phyloP scores from a whole-genome alignment of 1,284 basidiomycete species.

The Ustilago nuda region DNA sequence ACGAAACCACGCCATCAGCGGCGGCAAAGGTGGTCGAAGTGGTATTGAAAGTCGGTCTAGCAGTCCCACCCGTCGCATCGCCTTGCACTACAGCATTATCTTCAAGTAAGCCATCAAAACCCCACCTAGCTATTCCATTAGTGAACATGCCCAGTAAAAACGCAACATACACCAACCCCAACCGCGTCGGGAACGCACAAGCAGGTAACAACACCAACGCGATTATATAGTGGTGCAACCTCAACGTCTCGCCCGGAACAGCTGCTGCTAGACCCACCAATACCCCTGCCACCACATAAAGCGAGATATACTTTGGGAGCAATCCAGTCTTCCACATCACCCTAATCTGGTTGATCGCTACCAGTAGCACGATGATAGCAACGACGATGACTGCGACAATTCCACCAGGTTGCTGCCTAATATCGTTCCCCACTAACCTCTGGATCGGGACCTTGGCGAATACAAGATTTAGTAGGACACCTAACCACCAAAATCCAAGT shows the following conservation, averaged over 20 bases:
- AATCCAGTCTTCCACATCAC: conserved; percentile 85
- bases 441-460: conserved; percentile 63
- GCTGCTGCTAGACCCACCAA: conserved; percentile 77
- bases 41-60: conserved; percentile 77
- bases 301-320: conserved; percentile 77
- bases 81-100: conserved; percentile 80
- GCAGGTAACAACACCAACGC: conserved; percentile 81
- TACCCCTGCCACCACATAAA: conserved; percentile 75
- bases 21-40: conserved; percentile 14
- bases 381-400: conserved; percentile 79
- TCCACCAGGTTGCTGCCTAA: conserved; percentile 78
- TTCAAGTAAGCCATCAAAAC: conserved; percentile 82
- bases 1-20: conserved; percentile 71
- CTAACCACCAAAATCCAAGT: conserved; percentile 83
- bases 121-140: conserved; percentile 68
- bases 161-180: conserved; percentile 82
- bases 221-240: conserved; percentile 75
- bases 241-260: conserved; percentile 74
- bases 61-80: conserved; percentile 79
- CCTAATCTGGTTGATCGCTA: conserved; percentile 78
- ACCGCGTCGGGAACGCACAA: conserved; percentile 82
- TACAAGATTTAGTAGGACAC: conserved; percentile 70
- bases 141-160: conserved; percentile 83
- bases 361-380: conserved; percentile 73
- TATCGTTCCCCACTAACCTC: conserved; percentile 79